Base-by-base conservation (phyloP, 2,329 filamentous ascomycete genomes). In the Talaromyces sp. region DNA sequence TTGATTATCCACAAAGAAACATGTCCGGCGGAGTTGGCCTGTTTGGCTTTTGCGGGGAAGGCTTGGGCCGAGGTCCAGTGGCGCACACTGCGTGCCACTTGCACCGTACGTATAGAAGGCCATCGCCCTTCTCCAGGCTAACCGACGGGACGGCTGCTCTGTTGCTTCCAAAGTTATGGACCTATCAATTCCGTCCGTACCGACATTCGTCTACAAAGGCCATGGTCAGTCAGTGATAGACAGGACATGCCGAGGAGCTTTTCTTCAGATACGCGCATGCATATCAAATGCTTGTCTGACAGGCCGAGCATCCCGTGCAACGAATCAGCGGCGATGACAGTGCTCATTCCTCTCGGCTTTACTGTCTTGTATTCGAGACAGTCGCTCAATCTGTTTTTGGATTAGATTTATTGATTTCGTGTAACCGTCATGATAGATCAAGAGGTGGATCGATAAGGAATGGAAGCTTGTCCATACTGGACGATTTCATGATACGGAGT, bases 11-110 rank as follows among this genome's bases (percentile, higher is more conserved):
- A 43, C 54, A 37, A 31, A 22, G 39, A 63, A 43, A 54, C 14
- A 45, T 45, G 37, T 57, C 19, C 16, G 41, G 37, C 19, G 52
- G 43, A 62, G 3, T 45, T 13, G 45, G 45, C 47, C 43, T n/a
- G 2, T 31, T 45, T 59, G 31, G 47, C 13, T 33, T 64, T 60
- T 65, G 63, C 63, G 63, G 63, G 63, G 63, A 65, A 65, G 45
- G 31, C 10, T 19, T 37, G 37, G 24, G 22, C 63, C 63, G 63
- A 65, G 63, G 63, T 61, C 57, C 47, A 31, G 45, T 4, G 27
- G 27, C 4, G 4, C 27, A 31, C 27, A 31, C 27, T 31, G 7
- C 4, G 27, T 31, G 27, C 27, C 27, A 31, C 27, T 31, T 27
- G 6, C 2, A 27, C 27, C 27, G 6, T 27, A 27, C 22, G 22